Conservation (phyloP, 176 grass and related monocot genomes). For the Ensete ventricosum region DNA sequence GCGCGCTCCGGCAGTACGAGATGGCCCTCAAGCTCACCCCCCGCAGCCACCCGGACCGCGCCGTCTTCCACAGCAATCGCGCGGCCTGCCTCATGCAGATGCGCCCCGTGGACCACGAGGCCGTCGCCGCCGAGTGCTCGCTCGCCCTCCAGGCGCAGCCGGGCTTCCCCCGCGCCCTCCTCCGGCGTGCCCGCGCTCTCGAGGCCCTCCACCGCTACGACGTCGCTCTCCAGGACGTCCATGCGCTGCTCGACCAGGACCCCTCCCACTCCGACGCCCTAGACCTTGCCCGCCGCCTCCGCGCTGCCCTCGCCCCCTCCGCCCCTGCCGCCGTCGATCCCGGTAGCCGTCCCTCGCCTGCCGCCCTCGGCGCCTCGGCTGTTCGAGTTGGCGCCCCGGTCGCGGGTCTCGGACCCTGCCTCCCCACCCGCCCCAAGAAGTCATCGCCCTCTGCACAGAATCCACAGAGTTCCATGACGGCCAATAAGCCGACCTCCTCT, state of each 20-base stretch:
- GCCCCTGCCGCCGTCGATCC: conserved; percentile 20
- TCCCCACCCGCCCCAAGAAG: conserved; percentile 71
- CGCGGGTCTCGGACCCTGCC: conserved; percentile 72
- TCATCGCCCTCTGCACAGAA: conserved; percentile 22
- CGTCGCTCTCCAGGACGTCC: conserved; percentile 75
- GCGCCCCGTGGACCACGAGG: conserved; percentile 72
- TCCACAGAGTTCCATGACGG: not conserved
- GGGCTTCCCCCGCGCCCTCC: conserved; percentile 77
- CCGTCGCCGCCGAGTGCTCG: conserved; percentile 75
- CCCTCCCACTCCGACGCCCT: conserved; percentile 53
- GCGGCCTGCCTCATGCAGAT: conserved; percentile 96
- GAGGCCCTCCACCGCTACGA: conserved; percentile 74
- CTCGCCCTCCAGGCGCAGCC: conserved; percentile 83
- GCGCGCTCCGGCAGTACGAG: conserved; percentile 84
- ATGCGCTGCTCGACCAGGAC: conserved; percentile 58
- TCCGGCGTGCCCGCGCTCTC: conserved; percentile 73
- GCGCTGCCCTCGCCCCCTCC: conserved; percentile 32
- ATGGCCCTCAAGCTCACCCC: conserved; percentile 73
- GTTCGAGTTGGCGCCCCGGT: conserved; percentile 26
- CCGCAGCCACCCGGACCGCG: conserved; percentile 60
- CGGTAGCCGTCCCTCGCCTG: conserved; percentile 38
- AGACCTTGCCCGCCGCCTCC: conserved; percentile 45
- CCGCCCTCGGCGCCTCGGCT: conserved; percentile 83
- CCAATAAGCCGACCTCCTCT: not conserved
- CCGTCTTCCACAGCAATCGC: conserved; percentile 92